Percentiles rank a stretch among this genome's conserved stretches.
phyloP scores from a whole-genome alignment of 495 filamentous ascomycete species.

The Aspergillus asperescens region DNA sequence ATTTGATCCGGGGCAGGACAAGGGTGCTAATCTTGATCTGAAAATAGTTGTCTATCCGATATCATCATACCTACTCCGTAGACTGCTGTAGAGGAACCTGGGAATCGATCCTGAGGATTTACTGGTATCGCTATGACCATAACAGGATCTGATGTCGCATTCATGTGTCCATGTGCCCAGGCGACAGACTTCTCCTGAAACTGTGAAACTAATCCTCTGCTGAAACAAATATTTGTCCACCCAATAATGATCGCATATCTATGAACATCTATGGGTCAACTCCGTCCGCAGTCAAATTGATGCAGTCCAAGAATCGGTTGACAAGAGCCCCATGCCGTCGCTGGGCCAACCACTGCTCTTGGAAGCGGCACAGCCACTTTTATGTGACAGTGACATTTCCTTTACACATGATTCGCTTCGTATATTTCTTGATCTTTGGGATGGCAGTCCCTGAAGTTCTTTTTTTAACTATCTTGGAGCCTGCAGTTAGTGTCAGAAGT shows the following conservation, averaged over 20 bases:
- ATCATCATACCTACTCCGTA: too few relatives aligned
- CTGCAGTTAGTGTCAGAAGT: background rate
- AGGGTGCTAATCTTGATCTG: background rate
- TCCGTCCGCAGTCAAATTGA: background rate
- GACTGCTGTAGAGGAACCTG: too few relatives aligned
- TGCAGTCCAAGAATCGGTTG: background rate
- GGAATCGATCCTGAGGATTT: too few relatives aligned
- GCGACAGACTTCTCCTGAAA: too few relatives aligned
- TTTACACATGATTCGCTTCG: background rate
- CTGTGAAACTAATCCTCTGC: too few relatives aligned
- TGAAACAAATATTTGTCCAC: too few relatives aligned
- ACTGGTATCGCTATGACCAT: too few relatives aligned
- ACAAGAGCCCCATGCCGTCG: slow-evolving; percentile 18
- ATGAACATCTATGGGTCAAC: background rate
- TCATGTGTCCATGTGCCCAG: too few relatives aligned
- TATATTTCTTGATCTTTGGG: background rate
- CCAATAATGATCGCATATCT: too few relatives aligned
- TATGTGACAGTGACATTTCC: slow-evolving; percentile 16
- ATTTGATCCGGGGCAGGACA: slow-evolving; percentile 6
- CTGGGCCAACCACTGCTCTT: slow-evolving; percentile 33
- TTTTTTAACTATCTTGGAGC: slow-evolving; percentile 11
- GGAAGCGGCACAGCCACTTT: slow-evolving; percentile 16
- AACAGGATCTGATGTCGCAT: too few relatives aligned
- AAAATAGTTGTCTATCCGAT: background rate
- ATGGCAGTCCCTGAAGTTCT: slow-evolving; percentile 9